Conservation (phyloP, 202 grass and related monocot species). For the Zizania palustris region DNA sequence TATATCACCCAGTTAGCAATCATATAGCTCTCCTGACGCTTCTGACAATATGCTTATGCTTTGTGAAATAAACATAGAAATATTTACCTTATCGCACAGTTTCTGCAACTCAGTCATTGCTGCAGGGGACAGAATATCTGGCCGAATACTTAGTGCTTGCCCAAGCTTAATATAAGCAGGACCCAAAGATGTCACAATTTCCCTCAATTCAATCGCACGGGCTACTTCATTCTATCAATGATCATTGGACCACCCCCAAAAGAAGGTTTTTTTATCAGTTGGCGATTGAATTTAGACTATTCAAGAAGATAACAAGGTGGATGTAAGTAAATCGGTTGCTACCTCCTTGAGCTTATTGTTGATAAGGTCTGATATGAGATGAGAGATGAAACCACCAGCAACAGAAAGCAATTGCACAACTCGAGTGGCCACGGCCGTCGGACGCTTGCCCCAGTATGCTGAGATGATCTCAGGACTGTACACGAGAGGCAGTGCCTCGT, state of each 20-base stretch:
- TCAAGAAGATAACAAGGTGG: not conserved
- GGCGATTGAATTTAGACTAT: not conserved
- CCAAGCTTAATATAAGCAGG: constrained; percentile 99
- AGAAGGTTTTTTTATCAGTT: not conserved
- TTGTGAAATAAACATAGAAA: not conserved
- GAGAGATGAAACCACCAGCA: constrained; percentile 86
- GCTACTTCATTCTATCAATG: constrained; percentile 67
- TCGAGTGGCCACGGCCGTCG: constrained; percentile 72
- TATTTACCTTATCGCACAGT: constrained; percentile 80
- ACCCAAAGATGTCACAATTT: constrained; percentile 95
- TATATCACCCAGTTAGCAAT: constrained; percentile 27
- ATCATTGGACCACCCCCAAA: constrained; percentile 7
- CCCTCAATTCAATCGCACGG: constrained; percentile 84
- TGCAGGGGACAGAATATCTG: constrained; percentile 91
- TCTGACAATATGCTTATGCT: too few relatives aligned
- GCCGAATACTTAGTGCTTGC: constrained; percentile 87
- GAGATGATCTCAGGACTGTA: constrained; percentile 90
- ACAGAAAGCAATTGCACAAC: constrained; percentile 84
- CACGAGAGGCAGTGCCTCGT: constrained; percentile 74
- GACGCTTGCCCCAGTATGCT: constrained; percentile 80
- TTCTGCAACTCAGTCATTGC: constrained; percentile 97
- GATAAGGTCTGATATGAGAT: constrained; percentile 78
- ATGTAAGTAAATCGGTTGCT: constrained; percentile 1
- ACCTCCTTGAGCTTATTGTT: constrained; percentile 92
- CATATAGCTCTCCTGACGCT: not conserved